These are phyloP conservation scores for Kwoniella dejecticola DNA, from an alignment of 768 basidiomycete species.

Conservation along the genomic window DNA sequence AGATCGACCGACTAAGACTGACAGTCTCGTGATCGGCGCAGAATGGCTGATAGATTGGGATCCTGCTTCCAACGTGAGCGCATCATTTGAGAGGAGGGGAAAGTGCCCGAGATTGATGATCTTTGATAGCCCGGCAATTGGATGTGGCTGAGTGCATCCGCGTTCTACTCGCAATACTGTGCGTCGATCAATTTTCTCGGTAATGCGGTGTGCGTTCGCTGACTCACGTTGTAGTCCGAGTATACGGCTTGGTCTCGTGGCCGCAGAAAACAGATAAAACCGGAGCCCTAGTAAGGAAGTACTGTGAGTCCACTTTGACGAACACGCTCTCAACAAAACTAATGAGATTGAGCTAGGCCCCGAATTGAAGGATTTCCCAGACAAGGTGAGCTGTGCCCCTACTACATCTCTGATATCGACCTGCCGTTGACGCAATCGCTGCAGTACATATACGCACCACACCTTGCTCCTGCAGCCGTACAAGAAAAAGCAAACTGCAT, in stretches of 20 bases:
- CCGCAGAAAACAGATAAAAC: conserved; percentile 54
- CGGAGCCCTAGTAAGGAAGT: conserved; percentile 54
- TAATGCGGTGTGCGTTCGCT: no score
- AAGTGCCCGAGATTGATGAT: no score
- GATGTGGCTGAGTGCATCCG: conserved; percentile 57
- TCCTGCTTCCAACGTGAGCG: conserved; percentile 51
- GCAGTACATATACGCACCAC: conserved; percentile 57
- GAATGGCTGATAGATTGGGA: conserved; percentile 57
- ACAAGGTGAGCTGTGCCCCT: conserved; percentile 54
- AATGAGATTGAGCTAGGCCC: conserved; percentile 36
- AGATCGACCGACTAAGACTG: not conserved
- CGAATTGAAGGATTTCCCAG: conserved; percentile 56
- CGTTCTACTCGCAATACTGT: conserved; percentile 56
- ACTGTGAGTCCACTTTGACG: conserved; percentile 32
- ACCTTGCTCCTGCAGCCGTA: conserved; percentile 48
- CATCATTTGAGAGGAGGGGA: not conserved
- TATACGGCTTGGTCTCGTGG: conserved; percentile 53
- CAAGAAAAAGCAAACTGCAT: conserved; percentile 55
- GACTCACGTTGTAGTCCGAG: no score
- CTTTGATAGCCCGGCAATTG: conserved; percentile 51
- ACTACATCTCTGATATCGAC: not conserved
- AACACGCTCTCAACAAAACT: not conserved
- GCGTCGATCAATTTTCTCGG: conserved; percentile 10
- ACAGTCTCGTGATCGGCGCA: conserved; percentile 1
- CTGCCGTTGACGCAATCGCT: no score